Evolutionary conservation across 306 rosid species (phyloP), one percentile per base, ranked within the genome.

Genomic region (Vigna unguiculata): DNA sequence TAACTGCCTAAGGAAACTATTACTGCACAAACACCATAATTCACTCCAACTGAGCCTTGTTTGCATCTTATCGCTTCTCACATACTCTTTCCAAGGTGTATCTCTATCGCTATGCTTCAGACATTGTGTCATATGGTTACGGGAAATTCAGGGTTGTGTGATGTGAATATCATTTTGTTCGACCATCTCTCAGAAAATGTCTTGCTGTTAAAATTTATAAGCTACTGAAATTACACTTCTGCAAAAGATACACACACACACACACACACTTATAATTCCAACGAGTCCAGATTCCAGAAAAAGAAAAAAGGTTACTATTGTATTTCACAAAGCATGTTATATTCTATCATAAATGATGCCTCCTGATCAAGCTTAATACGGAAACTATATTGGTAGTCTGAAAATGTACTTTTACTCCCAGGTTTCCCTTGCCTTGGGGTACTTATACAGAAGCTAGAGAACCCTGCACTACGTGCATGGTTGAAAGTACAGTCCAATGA

Each of bases 381-480:
- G 24, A 15, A 78, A 38, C 63, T 79, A 47, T 20, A 59, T 36
- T 40, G 75, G 21, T 22, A 34, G 66, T 71, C 63, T 75, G 55
- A 63, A 63, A 71, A 64, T 36, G 32, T 70, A 49, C 41, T 74
- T 80, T 81, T 40, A 66, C 62, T 84, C 68, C 22, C 82, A 95
- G 98, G 98, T 81, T 95, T 95, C 76, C 98, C 99, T 80, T 90
- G 88, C 87, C 97, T 95, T 64, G 99, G 99, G 2, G 90, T 95
- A 30, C 88, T 95, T 82, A 82, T 95, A 88, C 99, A 95, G 73
- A 95, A 95, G 93, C 83, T 95, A 83, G 99, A 92, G 88, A 95
- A 95, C 88, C 99, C 99, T 69, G 96, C 88, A 11, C 71, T 95
- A 67, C 91, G 96, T 64, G 96, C 92, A 17, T 86, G 91, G 84